Evolutionary conservation across 495 filamentous ascomycete species (phyloP), one percentile per base, ranked within the genome.

Genomic region (Trichoderma gamsii): DNA sequence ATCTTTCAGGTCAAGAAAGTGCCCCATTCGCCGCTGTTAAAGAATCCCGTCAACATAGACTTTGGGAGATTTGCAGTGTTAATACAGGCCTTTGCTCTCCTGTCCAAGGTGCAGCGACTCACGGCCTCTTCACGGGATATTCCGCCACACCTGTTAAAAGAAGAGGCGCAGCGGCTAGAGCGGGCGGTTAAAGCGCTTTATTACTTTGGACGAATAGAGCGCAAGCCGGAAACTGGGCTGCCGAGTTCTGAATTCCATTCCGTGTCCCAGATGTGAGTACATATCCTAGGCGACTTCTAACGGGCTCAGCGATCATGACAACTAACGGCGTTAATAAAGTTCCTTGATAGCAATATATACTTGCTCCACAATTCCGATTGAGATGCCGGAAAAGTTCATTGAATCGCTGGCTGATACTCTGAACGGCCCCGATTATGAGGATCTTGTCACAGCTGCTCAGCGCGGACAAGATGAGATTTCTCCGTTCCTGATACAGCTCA

Each of bases 1-100:
- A 23, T 52, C 3, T 52, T 9, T 52, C 9, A 52, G 49, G 49
- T 21, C 21, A 23, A n/a, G 11, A 23, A 25, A 52, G 49, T 23
- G 49, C 49, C 49, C n/a, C 21, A 11, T 21, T 52, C 49, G 4
- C 49, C 49, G 9, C 8, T 52, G n/a, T 21, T 52, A 6, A n/a
- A 52, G 5, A 52, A 11, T 52, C n/a, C 49, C 4, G 49, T 52
- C 49, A 52, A 21, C 49, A 52, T 52, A 7, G 49, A 52, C 7
- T 52, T 52, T 23, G 49, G 49, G n/a, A 52, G 49, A 21, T 52
- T 52, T 52, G 49, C 49, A 52, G n/a, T 52, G n/a, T 23, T 52
- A 21, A 52, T 23, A n/a, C 49, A 52, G 1, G 49, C 49, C 9
- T 52, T 52, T 23, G 49, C 21, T 4, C 49, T 52, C 8, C 1